Evolutionary conservation across 2,329 filamentous ascomycete species (phyloP).

Genomic region (Phialophora expanda): DNA sequence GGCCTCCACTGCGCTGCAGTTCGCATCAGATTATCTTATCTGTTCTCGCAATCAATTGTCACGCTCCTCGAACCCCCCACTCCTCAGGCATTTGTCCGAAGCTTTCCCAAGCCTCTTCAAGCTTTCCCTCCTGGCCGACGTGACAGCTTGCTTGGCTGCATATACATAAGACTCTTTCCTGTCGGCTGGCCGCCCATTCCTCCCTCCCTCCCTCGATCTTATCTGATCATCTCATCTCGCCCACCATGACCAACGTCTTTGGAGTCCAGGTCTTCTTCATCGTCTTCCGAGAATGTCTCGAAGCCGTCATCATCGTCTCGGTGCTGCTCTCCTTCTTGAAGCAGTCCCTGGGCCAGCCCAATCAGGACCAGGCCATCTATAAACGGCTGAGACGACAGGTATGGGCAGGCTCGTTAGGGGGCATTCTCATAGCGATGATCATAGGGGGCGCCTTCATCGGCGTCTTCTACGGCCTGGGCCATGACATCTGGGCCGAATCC

Average conservation of each 20-base stretch:
- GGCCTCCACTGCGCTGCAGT: background rate
- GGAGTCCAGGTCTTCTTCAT: constrained; percentile 87
- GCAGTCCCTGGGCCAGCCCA: constrained; percentile 70
- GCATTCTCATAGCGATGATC: constrained; percentile 67
- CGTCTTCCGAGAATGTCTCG: constrained; percentile 81
- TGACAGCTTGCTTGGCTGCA: background rate
- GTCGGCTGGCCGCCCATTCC: background rate
- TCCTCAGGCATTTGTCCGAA: background rate
- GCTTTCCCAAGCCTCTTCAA: background rate
- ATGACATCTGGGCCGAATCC: constrained; percentile 67
- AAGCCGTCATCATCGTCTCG: constrained; percentile 83
- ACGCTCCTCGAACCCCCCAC: background rate
- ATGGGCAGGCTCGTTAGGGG: constrained; percentile 70
- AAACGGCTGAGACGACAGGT: constrained; percentile 72
- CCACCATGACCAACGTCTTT: constrained; percentile 72
- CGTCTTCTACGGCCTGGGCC: constrained; percentile 72
- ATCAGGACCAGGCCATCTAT: constrained; percentile 66
- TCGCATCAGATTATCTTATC: background rate
- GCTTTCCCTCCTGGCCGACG: background rate
- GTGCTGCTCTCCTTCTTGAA: constrained; percentile 86
- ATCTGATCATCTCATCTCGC: background rate
- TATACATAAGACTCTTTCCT: background rate
- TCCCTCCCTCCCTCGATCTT: background rate
- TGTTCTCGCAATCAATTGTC: background rate
- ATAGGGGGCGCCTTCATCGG: constrained; percentile 72